Evolutionary conservation across 2,329 filamentous ascomycete genomes (phyloP).

Genomic region (Fusarium redolens): DNA sequence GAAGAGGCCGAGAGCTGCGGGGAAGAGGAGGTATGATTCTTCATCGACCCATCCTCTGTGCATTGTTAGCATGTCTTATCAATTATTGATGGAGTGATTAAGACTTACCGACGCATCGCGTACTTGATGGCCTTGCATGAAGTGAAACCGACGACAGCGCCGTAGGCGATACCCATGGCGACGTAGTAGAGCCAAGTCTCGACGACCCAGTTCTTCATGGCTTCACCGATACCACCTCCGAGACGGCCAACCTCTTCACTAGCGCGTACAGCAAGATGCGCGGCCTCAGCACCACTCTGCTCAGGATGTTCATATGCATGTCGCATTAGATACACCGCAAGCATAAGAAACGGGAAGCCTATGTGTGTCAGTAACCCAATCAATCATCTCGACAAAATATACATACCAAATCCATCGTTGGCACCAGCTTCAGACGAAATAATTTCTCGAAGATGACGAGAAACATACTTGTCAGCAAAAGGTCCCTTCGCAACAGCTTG

Average conservation of each 20-base stretch:
- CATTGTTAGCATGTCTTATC: background rate
- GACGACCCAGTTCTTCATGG: constrained; percentile 67
- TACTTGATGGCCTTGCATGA: constrained; percentile 60
- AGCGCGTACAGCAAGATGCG: constrained; percentile 29
- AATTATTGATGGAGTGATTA: background rate
- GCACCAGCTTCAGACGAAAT: constrained; percentile 71
- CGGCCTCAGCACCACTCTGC: background rate
- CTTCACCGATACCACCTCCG: constrained; percentile 62
- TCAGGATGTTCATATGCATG: constrained; percentile 4
- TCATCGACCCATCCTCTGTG: constrained; percentile 64
- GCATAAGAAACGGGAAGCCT: constrained; percentile 67
- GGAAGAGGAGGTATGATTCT: constrained; percentile 65
- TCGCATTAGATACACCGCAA: constrained; percentile 21
- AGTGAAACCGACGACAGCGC: constrained; percentile 60
- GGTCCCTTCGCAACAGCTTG: constrained; percentile 44
- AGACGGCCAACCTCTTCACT: constrained; percentile 59
- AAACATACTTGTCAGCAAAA: constrained; percentile 70
- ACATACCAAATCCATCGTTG: constrained; percentile 68
- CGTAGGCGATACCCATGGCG: constrained; percentile 63
- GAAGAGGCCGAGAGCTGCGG: constrained; percentile 65
- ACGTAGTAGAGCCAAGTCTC: constrained; percentile 72
- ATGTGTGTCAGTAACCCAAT: rapidly evolving
- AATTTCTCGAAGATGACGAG: constrained; percentile 67
- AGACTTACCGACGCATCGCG: constrained; percentile 49
- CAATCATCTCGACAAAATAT: rapidly evolving